Conservation (phyloP, 352 stramenopile genomes). For the Phytophthora melonis region DNA sequence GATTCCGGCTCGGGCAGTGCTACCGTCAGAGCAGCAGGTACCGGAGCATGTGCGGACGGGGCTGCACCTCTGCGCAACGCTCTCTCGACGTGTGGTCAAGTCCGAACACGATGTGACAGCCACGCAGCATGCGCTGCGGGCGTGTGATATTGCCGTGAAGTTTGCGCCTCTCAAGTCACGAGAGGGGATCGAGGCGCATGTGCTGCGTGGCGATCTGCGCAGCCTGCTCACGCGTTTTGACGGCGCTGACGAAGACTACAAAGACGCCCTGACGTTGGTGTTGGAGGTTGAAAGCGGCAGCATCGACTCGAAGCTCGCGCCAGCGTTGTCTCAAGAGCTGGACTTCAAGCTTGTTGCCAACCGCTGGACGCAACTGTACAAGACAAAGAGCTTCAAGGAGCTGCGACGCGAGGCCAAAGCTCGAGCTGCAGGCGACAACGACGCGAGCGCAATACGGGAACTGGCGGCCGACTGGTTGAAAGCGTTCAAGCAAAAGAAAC, state of each 20-base stretch:
- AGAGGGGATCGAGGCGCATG: constrained; percentile 46
- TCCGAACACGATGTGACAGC: constrained; percentile 48
- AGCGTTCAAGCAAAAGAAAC: constrained; percentile 53
- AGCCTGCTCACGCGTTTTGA: constrained; percentile 58
- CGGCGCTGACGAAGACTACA: constrained; percentile 57
- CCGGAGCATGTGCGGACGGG: constrained; percentile 43
- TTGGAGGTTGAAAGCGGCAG: constrained; percentile 4
- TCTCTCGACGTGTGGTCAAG: constrained; percentile 50
- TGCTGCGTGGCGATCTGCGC: constrained; percentile 62
- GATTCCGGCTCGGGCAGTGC: neutral
- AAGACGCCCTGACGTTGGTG: constrained; percentile 28
- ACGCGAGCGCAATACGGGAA: constrained; percentile 10
- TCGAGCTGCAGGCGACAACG: constrained; percentile 1
- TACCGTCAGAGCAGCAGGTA: constrained; percentile 1
- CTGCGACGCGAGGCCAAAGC: constrained; percentile 47
- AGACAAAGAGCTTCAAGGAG: constrained; percentile 49
- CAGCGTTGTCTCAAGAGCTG: constrained; percentile 34
- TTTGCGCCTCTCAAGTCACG: constrained; percentile 35
- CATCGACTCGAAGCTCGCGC: neutral
- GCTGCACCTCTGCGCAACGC: constrained; percentile 51
- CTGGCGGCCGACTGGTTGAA: constrained; percentile 51
- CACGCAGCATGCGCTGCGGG: constrained; percentile 46
- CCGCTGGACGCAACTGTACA: constrained; percentile 64
- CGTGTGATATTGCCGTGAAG: constrained; percentile 59
- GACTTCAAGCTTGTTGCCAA: constrained; percentile 58